Conservation (phyloP, 441 rosid species). For the Flueggea neowawraea region DNA sequence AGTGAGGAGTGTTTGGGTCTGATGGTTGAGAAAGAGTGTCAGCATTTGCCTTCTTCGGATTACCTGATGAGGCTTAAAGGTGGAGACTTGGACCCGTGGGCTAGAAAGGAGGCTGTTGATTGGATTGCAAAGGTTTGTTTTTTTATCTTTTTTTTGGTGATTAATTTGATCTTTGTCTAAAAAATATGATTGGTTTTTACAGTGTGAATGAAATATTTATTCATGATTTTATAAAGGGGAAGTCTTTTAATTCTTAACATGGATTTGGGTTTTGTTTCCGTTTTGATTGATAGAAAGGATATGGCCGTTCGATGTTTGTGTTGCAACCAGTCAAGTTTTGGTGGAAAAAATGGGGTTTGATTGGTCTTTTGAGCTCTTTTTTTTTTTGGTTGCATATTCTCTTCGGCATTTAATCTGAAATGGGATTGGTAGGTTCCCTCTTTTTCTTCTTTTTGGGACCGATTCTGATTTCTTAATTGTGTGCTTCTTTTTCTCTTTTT, state of each 20-base stretch:
- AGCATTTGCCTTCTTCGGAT: slow-evolving; percentile 48
- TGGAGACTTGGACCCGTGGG: slow-evolving; percentile 51
- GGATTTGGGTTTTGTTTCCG: background rate
- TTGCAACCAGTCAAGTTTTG: too few species aligned
- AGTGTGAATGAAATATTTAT: background rate
- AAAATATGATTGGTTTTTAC: background rate
- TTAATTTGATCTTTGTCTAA: background rate
- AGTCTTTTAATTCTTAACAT: background rate
- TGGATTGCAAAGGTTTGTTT: slow-evolving; percentile 62
- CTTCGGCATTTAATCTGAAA: slow-evolving; percentile 12
- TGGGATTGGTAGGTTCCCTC: slow-evolving; percentile 24
- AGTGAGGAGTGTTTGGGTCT: slow-evolving; percentile 51
- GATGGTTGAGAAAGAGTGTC: slow-evolving; percentile 59
- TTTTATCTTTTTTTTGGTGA: background rate
- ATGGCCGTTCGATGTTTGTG: too few species aligned
- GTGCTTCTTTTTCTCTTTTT: slow-evolving; percentile 1
- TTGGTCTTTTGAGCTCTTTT: background rate
- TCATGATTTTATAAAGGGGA: background rate
- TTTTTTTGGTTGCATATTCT: slow-evolving; percentile 7
- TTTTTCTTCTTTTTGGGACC: slow-evolving; percentile 16
- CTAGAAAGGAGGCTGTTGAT: slow-evolving; percentile 52
- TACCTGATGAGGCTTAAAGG: slow-evolving; percentile 47
- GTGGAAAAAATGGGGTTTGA: background rate
- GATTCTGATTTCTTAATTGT: slow-evolving; percentile 15
- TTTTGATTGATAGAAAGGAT: slow-evolving; percentile 6